Conservation (phyloP, 208 protist genomes). For the Leishmania braziliensis region DNA sequence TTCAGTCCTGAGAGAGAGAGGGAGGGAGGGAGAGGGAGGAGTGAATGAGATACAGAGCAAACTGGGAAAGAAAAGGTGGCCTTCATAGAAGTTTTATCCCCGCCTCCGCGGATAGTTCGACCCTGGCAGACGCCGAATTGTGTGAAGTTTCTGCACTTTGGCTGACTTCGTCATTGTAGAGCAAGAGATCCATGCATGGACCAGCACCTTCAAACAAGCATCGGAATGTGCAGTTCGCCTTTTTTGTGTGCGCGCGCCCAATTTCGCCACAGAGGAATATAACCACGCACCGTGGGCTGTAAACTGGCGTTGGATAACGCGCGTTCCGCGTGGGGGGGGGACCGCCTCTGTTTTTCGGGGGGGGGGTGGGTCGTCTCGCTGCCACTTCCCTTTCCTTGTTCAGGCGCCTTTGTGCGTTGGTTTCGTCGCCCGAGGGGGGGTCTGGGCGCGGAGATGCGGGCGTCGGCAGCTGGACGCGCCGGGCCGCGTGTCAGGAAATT, state of each 20-base stretch:
- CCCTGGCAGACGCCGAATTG: not conserved
- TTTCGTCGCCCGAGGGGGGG: not conserved
- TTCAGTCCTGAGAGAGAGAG: not conserved
- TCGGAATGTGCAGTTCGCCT: too few species aligned
- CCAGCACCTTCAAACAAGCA: not conserved
- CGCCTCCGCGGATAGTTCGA: not conserved
- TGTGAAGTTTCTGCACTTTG: not conserved
- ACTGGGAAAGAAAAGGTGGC: not conserved
- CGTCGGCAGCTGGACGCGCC: not conserved
- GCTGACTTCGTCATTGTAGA: not conserved
- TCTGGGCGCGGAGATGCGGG: not conserved
- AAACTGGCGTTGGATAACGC: not conserved
- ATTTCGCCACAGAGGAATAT: not conserved
- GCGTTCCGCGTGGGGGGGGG: not conserved
- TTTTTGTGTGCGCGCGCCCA: not conserved
- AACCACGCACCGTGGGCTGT: not conserved
- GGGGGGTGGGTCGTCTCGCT: not conserved
- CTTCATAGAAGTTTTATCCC: not conserved
- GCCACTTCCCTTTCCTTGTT: not conserved
- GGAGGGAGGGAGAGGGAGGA: not conserved
- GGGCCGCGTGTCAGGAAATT: not conserved
- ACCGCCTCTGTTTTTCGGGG: too few species aligned
- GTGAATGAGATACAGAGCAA: not conserved
- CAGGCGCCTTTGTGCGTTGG: not conserved
- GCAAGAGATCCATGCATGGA: not conserved